Evolutionary conservation across 257 asterid genomes (phyloP).

Genomic region (Eustoma russellianum): DNA sequence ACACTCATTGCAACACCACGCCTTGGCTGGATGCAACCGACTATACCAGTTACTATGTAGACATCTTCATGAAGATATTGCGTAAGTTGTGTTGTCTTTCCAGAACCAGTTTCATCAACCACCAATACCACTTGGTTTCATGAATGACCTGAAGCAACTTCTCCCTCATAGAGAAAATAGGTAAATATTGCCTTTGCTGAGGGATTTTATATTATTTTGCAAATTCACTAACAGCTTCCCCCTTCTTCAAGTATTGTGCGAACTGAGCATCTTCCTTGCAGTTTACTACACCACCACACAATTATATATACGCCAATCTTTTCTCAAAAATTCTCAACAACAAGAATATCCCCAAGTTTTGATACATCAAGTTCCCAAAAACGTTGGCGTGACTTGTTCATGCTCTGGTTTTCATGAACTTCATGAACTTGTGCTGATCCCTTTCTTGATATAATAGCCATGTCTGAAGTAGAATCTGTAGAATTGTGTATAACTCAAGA

Average conservation of each 20-base stretch:
- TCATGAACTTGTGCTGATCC: slow-evolving; percentile 71
- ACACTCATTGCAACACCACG: slow-evolving; percentile 99
- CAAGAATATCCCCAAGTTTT: slow-evolving; percentile 75
- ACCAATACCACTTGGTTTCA: slow-evolving; percentile 91
- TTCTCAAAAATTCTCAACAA: slow-evolving; percentile 74
- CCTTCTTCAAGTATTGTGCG: slow-evolving; percentile 44
- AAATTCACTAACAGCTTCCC: not conserved
- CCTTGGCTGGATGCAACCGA: slow-evolving; percentile 98
- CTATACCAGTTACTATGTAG: slow-evolving; percentile 55
- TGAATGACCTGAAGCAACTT: slow-evolving; percentile 93
- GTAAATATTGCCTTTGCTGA: slow-evolving; percentile 13
- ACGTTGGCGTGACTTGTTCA: slow-evolving; percentile 68
- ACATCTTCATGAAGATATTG: slow-evolving; percentile 97
- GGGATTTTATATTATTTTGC: slow-evolving; percentile 9
- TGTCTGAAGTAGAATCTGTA: slow-evolving; percentile 94
- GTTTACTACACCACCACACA: slow-evolving; percentile 81
- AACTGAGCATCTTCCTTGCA: slow-evolving; percentile 79
- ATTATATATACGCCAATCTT: slow-evolving; percentile 91
- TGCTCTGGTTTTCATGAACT: slow-evolving; percentile 78
- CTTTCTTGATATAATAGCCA: slow-evolving; percentile 96
- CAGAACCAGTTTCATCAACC: slow-evolving; percentile 99
- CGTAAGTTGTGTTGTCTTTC: slow-evolving; percentile 92
- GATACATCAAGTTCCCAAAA: slow-evolving; percentile 97
- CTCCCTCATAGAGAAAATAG: slow-evolving; percentile 59
- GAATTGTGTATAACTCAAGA: too few species aligned